A percentile compares a stretch with the other conserved stretches of the same genome.
phyloP scores from a whole-genome alignment of 371 early-diverging fungal genomes.

The Circinella umbellata region DNA sequence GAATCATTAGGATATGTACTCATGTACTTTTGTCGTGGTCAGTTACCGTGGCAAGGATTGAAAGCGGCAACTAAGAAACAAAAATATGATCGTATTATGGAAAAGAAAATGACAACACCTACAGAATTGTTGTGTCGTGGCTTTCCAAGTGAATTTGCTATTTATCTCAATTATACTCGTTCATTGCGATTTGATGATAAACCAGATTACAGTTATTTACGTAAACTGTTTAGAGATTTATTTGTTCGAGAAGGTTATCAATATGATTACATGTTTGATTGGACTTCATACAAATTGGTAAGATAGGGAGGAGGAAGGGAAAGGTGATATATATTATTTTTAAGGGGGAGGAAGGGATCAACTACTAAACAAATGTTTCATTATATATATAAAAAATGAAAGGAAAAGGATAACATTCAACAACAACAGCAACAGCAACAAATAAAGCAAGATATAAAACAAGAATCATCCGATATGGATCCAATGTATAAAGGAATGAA shows the following conservation, averaged over 20 bases:
- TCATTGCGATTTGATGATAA: constrained; percentile 98
- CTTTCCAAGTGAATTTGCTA: constrained; percentile 94
- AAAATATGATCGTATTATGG: constrained; percentile 99
- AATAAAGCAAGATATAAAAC: constrained; percentile 6
- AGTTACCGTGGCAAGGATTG: constrained; percentile 99
- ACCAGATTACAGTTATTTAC: constrained; percentile 98
- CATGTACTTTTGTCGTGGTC: constrained; percentile 99
- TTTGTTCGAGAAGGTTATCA: constrained; percentile 94
- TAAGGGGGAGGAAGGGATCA: not conserved
- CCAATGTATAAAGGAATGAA: constrained; percentile 1
- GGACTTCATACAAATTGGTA: constrained; percentile 71
- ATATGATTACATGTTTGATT: constrained; percentile 98
- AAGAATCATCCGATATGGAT: constrained; percentile 10
- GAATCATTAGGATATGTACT: constrained; percentile 99
- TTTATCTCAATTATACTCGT: constrained; percentile 97
- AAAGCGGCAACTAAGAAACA: constrained; percentile 98
- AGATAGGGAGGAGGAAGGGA: not conserved
- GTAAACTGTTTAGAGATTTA: constrained; percentile 94
- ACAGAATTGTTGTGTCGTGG: constrained; percentile 96
- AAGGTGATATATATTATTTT: not conserved
- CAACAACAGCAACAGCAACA: constrained; percentile 15
- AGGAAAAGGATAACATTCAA: constrained; percentile 27
- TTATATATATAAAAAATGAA: not conserved
- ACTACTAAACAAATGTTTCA: not conserved
- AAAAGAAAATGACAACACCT: constrained; percentile 98